Conservation (phyloP, 1,284 basidiomycete species). For the Ceratobasidium sp. region DNA sequence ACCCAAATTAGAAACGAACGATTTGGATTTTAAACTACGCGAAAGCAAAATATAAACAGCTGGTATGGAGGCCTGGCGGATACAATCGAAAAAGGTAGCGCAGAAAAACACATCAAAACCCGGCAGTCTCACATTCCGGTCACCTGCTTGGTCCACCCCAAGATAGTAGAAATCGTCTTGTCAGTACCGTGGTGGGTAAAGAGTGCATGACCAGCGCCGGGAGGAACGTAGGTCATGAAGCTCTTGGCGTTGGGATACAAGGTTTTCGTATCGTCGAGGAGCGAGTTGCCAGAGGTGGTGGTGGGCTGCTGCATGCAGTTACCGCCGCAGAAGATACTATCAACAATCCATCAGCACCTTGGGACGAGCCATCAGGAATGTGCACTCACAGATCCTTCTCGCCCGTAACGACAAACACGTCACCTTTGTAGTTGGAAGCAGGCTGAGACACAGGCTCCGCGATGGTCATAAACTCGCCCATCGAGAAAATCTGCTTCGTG, state of each 20-base stretch:
- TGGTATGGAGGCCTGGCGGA: not conserved
- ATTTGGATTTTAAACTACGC: not conserved
- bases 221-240: slow-evolving; percentile 29
- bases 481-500: slow-evolving; percentile 53
- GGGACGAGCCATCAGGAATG: not conserved
- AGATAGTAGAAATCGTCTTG: slow-evolving; percentile 10
- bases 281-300: slow-evolving; percentile 41
- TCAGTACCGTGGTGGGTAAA: slow-evolving; percentile 36
- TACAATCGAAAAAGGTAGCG: not conserved
- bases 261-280: slow-evolving; percentile 32
- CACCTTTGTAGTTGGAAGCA: slow-evolving; percentile 53
- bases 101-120: not conserved
- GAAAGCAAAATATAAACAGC: slow-evolving; percentile 1
- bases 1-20: not conserved
- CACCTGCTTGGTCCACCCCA: slow-evolving; percentile 18
- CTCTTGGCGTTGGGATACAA: slow-evolving; percentile 30
- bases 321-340: slow-evolving; percentile 49
- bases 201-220: slow-evolving; percentile 39
- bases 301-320: slow-evolving; percentile 47
- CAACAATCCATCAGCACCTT: not conserved
- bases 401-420: slow-evolving; percentile 57
- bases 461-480: slow-evolving; percentile 54
- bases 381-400: slow-evolving; percentile 56
- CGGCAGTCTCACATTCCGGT: slow-evolving; percentile 8
- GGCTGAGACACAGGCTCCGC: slow-evolving; percentile 48